Evolutionary conservation across 164 flowering plant species (phyloP), one percentile per base, ranked within the genome.

Genomic region (Tetrastigma voinierianum): DNA sequence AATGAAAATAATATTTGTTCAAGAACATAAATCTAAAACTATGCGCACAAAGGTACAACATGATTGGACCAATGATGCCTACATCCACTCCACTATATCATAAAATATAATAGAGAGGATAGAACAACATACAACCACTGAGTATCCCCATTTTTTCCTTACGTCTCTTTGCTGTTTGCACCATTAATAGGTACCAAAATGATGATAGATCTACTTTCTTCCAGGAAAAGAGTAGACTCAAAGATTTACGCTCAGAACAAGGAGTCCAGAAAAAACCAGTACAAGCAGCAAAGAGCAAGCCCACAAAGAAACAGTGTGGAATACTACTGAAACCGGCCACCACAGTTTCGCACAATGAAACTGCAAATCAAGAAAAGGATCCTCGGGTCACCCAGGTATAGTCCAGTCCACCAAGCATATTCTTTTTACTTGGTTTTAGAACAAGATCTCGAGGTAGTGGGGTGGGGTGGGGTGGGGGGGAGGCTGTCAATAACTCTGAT

Each of bases 371-470:
- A 45, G 74, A 66, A 9, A 74, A 71, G 19, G 75, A 76, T 53
- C 52, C 67, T 51, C 69, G 73, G 17, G 55, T 59, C 10, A 82
- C 88, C 0, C 78, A 82, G 88, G 91, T 87, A 74, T 10, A 52
- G 59, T n/a, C n/a, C n/a, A n/a, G n/a, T n/a, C 12, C 45, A 24
- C 12, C 16, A 10, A 46, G 44, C 46, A 21, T 13, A 10, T 17
- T 21, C 20, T 6, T 51, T 6, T 1, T 20, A 4, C 7, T 3
- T 53, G 40, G 40, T 32, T 32, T 32, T 32, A 32, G 40, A 32
- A 32, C 40, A 32, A 32, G 7, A 32, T n/a, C n/a, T n/a, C n/a
- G n/a, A n/a, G n/a, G n/a, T n/a, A n/a, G n/a, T n/a, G n/a, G n/a
- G n/a, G n/a, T n/a, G n/a, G n/a, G n/a, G n/a, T n/a, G n/a, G n/a